Evolutionary conservation across 129 eudicot species (phyloP).

Genomic region (Lactuca sativa): DNA sequence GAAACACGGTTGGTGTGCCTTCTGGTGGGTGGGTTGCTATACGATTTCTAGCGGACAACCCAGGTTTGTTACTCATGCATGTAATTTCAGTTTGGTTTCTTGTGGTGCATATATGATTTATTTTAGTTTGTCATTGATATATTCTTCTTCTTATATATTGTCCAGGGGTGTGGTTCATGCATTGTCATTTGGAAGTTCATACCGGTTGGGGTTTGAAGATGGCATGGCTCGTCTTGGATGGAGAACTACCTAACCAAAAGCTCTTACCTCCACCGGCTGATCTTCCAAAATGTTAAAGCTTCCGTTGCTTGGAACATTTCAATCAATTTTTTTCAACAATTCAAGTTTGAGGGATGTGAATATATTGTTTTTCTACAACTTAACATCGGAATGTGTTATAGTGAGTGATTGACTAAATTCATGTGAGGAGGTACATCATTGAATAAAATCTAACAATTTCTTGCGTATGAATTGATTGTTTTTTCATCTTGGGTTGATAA

Average conservation of each 20-base stretch:
- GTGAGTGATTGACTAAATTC: background rate
- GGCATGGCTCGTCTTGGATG: slow-evolving; percentile 50
- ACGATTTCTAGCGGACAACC: slow-evolving; percentile 29
- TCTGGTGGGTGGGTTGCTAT: slow-evolving; percentile 36
- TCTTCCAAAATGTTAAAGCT: slow-evolving; percentile 41
- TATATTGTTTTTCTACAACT: background rate
- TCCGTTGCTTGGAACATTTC: background rate
- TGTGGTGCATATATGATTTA: background rate
- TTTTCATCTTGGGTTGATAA: no score
- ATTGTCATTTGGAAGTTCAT: slow-evolving; percentile 43
- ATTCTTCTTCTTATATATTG: background rate
- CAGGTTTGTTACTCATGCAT: slow-evolving; percentile 4
- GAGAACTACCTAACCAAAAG: slow-evolving; percentile 40
- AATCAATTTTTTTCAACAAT: no score
- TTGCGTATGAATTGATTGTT: background rate
- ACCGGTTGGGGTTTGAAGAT: slow-evolving; percentile 54
- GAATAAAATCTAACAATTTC: background rate
- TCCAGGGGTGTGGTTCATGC: slow-evolving; percentile 10
- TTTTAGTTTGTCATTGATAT: background rate
- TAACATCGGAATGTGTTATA: background rate
- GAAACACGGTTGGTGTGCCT: slow-evolving; percentile 65
- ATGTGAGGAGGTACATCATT: background rate
- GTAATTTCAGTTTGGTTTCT: background rate
- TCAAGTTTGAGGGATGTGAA: background rate
- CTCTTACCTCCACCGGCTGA: slow-evolving; percentile 48